Conservation (phyloP, 805 yeast genomes). For the Candida nanaspora region DNA sequence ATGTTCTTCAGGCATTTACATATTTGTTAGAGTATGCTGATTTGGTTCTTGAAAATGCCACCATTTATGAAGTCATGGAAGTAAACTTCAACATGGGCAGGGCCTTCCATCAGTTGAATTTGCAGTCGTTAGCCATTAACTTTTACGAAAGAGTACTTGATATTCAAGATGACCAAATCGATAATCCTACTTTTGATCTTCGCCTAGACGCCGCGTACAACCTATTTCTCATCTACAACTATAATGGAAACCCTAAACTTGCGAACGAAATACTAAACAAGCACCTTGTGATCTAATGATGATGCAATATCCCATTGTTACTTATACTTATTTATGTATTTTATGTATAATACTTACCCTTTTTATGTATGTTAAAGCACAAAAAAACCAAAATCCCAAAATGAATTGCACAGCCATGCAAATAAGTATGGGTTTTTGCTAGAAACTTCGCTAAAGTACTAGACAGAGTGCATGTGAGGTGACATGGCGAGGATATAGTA, state of each 20-base stretch:
- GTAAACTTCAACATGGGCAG: constrained; percentile 79
- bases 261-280: constrained; percentile 60
- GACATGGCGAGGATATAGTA: no score
- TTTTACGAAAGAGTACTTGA: constrained; percentile 66
- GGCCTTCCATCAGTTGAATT: constrained; percentile 75
- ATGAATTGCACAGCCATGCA: no score
- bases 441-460: not conserved
- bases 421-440: not conserved
- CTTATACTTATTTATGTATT: no score
- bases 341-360: not conserved
- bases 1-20: constrained; percentile 79
- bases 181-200: constrained; percentile 41
- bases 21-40: constrained; percentile 67
- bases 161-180: constrained; percentile 34
- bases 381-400: no score
- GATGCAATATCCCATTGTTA: no score
- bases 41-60: constrained; percentile 32
- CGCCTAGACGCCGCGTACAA: constrained; percentile 83
- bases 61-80: constrained; percentile 59
- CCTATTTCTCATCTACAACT: constrained; percentile 63
- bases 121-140: constrained; percentile 62
- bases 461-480: not conserved
- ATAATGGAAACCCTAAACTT: constrained; percentile 61
- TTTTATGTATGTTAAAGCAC: no score
- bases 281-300: constrained; percentile 43